Evolutionary conservation across 768 basidiomycete species (phyloP).

Genomic region (Russula dissimulans): DNA sequence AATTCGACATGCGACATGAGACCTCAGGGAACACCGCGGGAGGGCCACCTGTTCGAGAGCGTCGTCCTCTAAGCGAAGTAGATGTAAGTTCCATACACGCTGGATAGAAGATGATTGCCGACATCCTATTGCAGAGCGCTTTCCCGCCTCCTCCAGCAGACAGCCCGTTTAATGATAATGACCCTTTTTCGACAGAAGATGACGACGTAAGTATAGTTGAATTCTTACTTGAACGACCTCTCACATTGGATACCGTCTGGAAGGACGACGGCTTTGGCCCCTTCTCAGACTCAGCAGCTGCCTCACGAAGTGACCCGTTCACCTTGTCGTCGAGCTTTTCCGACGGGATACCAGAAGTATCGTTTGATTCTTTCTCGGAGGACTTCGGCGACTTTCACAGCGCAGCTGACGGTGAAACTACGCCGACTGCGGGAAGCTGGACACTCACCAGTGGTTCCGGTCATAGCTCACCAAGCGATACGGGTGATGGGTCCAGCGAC

Average conservation of each 20-base stretch:
- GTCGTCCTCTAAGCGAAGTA: constrained; percentile 28
- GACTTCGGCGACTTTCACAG: constrained; percentile 76
- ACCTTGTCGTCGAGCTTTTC: constrained; percentile 40
- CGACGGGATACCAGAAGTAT: constrained; percentile 54
- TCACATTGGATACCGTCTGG: neutral
- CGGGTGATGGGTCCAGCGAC: constrained; percentile 10
- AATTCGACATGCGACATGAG: constrained; percentile 37
- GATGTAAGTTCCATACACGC: constrained; percentile 19
- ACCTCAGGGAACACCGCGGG: constrained; percentile 21
- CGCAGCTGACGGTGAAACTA: constrained; percentile 40
- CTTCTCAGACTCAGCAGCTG: constrained; percentile 58
- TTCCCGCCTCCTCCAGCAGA: constrained; percentile 11
- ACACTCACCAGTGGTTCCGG: constrained; percentile 43
- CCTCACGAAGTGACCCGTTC: constrained; percentile 45
- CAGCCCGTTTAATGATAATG: constrained; percentile 24
- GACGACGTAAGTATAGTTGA: constrained; percentile 40
- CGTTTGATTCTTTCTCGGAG: constrained; percentile 54
- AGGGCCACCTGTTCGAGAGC: constrained; percentile 21
- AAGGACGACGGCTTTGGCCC: constrained; percentile 69
- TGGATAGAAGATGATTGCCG: neutral
- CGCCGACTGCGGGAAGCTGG: constrained; percentile 64
- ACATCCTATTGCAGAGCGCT: neutral
- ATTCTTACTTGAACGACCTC: neutral
- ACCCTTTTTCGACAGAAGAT: constrained; percentile 36
- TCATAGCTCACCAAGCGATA: constrained; percentile 13